Evolutionary conservation across 805 yeast species (phyloP).

Genomic region (Torulaspora delbrueckii): DNA sequence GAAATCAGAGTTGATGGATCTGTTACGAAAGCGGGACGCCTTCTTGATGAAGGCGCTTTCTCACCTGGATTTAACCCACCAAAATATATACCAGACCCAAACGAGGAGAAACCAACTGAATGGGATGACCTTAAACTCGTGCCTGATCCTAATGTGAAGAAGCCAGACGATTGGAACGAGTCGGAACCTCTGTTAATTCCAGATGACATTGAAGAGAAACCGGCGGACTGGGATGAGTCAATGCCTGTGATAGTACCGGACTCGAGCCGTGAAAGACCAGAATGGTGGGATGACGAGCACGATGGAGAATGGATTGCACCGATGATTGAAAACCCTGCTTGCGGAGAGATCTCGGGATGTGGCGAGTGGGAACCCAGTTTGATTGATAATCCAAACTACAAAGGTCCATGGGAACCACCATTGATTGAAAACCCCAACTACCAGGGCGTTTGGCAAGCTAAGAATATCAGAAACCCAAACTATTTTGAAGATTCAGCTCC

Average conservation of each 20-base stretch:
- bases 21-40: conserved; percentile 62
- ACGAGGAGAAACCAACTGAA: conserved; percentile 63
- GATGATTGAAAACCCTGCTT: conserved; percentile 64
- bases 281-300: conserved; percentile 83
- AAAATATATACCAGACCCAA: conserved; percentile 50
- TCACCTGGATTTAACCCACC: conserved; percentile 68
- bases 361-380: conserved; percentile 73
- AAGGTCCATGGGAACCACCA: conserved; percentile 77
- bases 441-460: conserved; percentile 74
- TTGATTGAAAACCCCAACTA: conserved; percentile 66
- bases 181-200: conserved; percentile 56
- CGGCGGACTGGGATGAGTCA: conserved; percentile 75
- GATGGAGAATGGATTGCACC: conserved; percentile 86
- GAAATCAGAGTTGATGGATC: conserved; percentile 83
- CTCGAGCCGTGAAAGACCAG: conserved; percentile 64
- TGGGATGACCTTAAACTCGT: conserved; percentile 74
- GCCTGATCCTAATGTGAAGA: conserved; percentile 61
- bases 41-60: conserved; percentile 52
- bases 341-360: conserved; percentile 61
- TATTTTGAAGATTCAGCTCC: conserved; percentile 57
- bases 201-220: conserved; percentile 64
- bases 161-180: conserved; percentile 87
- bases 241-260: conserved; percentile 56
- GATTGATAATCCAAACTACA: conserved; percentile 62
- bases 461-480: conserved; percentile 61